Conservation (phyloP, 2,329 filamentous ascomycete genomes). For the Colletotrichum liaoningense region DNA sequence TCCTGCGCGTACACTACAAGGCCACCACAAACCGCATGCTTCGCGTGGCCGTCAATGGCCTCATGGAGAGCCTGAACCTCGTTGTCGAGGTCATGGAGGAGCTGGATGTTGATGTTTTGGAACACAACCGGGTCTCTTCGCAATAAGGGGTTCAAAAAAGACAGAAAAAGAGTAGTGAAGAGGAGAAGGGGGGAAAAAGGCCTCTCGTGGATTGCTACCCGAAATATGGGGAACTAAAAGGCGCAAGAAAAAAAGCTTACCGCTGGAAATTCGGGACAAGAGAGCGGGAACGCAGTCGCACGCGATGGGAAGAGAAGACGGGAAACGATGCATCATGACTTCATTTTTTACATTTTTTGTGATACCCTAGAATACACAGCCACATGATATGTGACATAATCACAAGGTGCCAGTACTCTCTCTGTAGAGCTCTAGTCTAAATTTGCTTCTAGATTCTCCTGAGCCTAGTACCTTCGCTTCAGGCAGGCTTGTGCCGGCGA, state of each 20-base stretch:
- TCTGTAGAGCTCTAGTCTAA: background rate
- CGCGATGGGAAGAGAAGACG: conserved; percentile 8
- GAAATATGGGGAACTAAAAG: background rate
- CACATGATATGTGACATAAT: conserved; percentile 18
- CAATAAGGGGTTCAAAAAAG: background rate
- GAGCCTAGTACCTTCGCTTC: background rate
- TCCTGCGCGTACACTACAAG: conserved; percentile 81
- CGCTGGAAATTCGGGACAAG: background rate
- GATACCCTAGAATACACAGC: conserved; percentile 33
- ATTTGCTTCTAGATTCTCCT: conserved; percentile 1
- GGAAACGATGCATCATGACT: conserved; percentile 20
- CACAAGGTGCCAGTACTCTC: background rate
- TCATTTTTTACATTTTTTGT: conserved; percentile 15
- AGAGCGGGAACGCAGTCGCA: background rate
- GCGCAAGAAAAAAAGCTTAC: background rate
- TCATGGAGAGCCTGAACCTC: conserved; percentile 89
- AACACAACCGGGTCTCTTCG: conserved; percentile 22
- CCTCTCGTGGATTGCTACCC: too few relatives aligned
- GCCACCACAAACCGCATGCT: conserved; percentile 97
- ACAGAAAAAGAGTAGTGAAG: background rate
- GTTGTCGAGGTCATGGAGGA: conserved; percentile 92
- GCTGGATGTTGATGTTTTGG: conserved; percentile 85
- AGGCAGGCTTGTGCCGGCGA: background rate
- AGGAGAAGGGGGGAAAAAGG: background rate
- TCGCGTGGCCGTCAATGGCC: conserved; percentile 93